Base-by-base conservation (phyloP, 2,329 filamentous ascomycete genomes). In the Diplodia seriata region DNA sequence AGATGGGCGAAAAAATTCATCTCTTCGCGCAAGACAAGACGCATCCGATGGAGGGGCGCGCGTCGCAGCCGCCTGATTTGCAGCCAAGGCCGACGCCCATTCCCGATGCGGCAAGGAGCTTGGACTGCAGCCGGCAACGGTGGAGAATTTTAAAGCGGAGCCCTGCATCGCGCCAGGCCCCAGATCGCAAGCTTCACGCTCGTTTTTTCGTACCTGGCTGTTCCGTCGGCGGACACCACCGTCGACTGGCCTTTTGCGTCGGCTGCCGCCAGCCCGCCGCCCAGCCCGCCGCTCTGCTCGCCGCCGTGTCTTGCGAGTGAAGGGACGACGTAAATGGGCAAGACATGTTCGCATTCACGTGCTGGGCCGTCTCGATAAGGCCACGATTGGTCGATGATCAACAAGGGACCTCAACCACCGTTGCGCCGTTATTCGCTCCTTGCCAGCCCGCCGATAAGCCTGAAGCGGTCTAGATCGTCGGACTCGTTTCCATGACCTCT, bases 61-160 rank as follows among this genome's bases (percentile, higher is more conserved):
- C 26, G 20, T 38, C 4, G 57, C 40, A 23, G 26, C 57, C 57
- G 59, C 59, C 59, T 63, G 59, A 63, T 63, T 63, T 63, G 59
- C 59, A 26, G 59, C 59, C 31, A 53, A 63, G 59, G 5, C 59
- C 59, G 43, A 51, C 59, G 29, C 47, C 59, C 59, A 63, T 63
- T 29, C 59, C 59, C n/a, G 12, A 23, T 26, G 5, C 18, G 59
- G 59, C 59, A 63, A 63, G 59, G 59, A 63, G 59, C 59, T 63
- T 63, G 50, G 59, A 49, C 59, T 43, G 59, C 59, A 31, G 59
- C 14, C 57, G 57, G 57, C 57, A 50, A 36, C 40, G 40, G 11
- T 51, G 59, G 47, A 51, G 47, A 63, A 51, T 63, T 63, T 63
- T 38, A 38, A 43, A 38, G 59, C 59, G 59, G 59, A 63, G 59